Base-by-base conservation (phyloP, 2,329 filamentous ascomycete genomes). In the Neoascochyta sp. region DNA sequence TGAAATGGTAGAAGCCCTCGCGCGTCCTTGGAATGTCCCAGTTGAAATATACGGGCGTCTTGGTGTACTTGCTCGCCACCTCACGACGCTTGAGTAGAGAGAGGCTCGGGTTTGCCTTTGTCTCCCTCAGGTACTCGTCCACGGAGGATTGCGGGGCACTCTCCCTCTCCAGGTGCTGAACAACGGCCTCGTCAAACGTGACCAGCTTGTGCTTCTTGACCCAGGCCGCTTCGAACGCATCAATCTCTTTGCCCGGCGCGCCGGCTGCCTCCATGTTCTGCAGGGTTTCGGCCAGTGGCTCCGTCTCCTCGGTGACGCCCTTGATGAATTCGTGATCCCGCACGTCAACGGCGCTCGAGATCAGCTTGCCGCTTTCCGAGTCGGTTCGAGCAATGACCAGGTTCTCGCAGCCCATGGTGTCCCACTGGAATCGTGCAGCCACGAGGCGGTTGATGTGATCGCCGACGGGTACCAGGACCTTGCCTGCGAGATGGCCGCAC, bases 301-400 rank as follows among this genome's bases (percentile, higher is more conserved):
- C 82, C 7, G 80, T 72, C n/a, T 81, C 72, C 47, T 92, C 83
- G 1, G 85, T 76, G 3, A 94, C 79, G 32, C 90, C 90, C 14
- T 94, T 81, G 54, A 98, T 95, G 67, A 90, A 96, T 64, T 96
- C 90, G 63, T 98, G 92, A 57, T 98, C 92, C 36, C 92, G 83
- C 5, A 88, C 83, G 57, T 98, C 92, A 41, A 98, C 84, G 9
- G 88, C 86, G 38, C 84, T 94, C 36, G 84, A 93, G 32, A 98
- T 74, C 13, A 98, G 75, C 60, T 82, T 89, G 24, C 90, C 92
- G 41, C 86, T 94, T 65, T 96, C 92, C 1, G 88, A 93, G 63
- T 98, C 92, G 2, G 92, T 96, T 35, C 92, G 81, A 3, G 92
- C 92, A 57, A 98, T 92, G 22, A 96, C 80, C 4, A 96, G 74